A percentile compares a stretch with the other conserved stretches of the same genome.
Conservation (phyloP, 176 grass and related monocot species). For the maize (Zea mays) region Zm-B73-REFERENCE-NAM-5.0 NC_050096.1:48793001-48793500, state of each 20-base stretch:
- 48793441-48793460: conserved; percentile 18
- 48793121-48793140: conserved; percentile 72
- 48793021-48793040: conserved; percentile 92
- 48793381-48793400: conserved; percentile 57
- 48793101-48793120: conserved; percentile 73
- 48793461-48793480: background rate
- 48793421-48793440: background rate
- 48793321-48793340: conserved; percentile 91
- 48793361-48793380: conserved; percentile 66
- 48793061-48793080: conserved; percentile 91
- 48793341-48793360: conserved; percentile 92
- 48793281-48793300: conserved; percentile 96
- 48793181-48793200: conserved; percentile 96
- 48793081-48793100: conserved; percentile 79
- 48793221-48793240: conserved; percentile 76
- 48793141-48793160: conserved; percentile 83
- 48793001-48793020: conserved; percentile 89
- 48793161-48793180: conserved; percentile 99
- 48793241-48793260: conserved; percentile 86
- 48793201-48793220: conserved; percentile 73
- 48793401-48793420: conserved; percentile 25
- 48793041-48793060: conserved; percentile 91
- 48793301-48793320: conserved; percentile 89
- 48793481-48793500: background rate
- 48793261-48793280: conserved; percentile 90